Base-by-base conservation (phyloP, 345 rosid species). In the Camelina laxa region DNA sequence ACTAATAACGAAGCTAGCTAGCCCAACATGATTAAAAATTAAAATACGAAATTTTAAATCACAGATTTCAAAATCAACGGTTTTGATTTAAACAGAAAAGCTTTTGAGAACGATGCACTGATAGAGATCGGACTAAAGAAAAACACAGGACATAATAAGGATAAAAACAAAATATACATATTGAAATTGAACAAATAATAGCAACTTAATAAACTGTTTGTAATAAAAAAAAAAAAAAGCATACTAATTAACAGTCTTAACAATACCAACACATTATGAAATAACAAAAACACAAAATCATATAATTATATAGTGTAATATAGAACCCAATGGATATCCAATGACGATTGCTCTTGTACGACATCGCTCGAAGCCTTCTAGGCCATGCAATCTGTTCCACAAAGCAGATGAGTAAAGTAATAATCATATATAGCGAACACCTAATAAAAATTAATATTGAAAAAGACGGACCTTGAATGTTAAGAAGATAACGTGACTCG, bases 401-500 rank as follows among this genome's bases (percentile, higher is more conserved):
- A 61, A 36, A 42, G 20, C 35, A 61, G 13, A 69, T 61, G 15
- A 53, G 8, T 14, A 53, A 47, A 44, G 0, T 33, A 13, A 69
- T 51, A 20, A 30, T 35, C 16, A 21, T 59, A 54, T 51, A n/a
- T n/a, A n/a, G n/a, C 9, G 22, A 48, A 39, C 30, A 9, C 17
- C 50, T 51, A 20, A 44, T 30, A 16, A 11, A 12, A 27, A 31
- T 3, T n/a, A 20, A 7, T 27, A 27, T 19, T 39, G 2, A 11
- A 13, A 42, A n/a, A 9, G 42, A 44, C 55, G 1, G 42, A 77
- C 91, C 91, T 79, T 79, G 78, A 73, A 81, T 36, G 66, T 63
- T 81, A 72, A 89, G 88, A 67, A 85, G 81, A 58, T 78, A 80
- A 47, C 74, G 67, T 27, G 86, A 80, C 65, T 89, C 91, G 10